Conservation (phyloP, 495 filamentous ascomycete species). For the Penicillium longicatenatum region DNA sequence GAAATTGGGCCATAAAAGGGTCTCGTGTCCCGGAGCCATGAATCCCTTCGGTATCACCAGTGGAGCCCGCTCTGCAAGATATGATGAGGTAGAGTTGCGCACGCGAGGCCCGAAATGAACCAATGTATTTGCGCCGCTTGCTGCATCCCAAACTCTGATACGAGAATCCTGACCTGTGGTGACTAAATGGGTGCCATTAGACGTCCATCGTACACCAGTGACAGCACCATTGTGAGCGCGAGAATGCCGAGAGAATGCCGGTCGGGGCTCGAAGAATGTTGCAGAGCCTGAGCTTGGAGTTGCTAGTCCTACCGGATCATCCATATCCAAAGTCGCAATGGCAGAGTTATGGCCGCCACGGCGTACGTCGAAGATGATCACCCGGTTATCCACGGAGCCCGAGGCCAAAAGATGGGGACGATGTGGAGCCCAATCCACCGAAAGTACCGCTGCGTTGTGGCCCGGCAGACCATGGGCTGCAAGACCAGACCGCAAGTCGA, state of each 20-base stretch:
- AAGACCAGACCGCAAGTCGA: slow-evolving; percentile 78
- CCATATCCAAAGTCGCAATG: slow-evolving; percentile 76
- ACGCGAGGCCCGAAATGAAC: slow-evolving; percentile 79
- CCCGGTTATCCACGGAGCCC: slow-evolving; percentile 73
- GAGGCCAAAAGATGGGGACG: slow-evolving; percentile 78
- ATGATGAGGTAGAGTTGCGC: slow-evolving; percentile 58
- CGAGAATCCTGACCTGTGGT: slow-evolving; percentile 79
- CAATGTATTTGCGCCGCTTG: slow-evolving; percentile 77
- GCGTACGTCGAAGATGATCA: slow-evolving; percentile 84
- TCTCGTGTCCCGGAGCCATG: slow-evolving; percentile 53
- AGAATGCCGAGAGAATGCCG: slow-evolving; percentile 50
- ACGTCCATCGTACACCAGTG: slow-evolving; percentile 82
- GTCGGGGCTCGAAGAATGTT: slow-evolving; percentile 35
- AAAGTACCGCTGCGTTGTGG: slow-evolving; percentile 69
- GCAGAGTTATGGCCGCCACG: slow-evolving; percentile 59
- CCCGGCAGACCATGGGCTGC: slow-evolving; percentile 76
- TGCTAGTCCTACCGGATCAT: slow-evolving; percentile 68
- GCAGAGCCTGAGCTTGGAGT: slow-evolving; percentile 23
- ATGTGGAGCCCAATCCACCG: slow-evolving; percentile 77
- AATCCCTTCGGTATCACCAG: slow-evolving; percentile 58
- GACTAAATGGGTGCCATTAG: slow-evolving; percentile 71
- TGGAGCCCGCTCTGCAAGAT: slow-evolving; percentile 63
- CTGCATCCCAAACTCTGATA: slow-evolving; percentile 81
- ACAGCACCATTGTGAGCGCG: slow-evolving; percentile 76
- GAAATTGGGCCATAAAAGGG: slow-evolving; percentile 77